Evolutionary conservation across 2,329 filamentous ascomycete species (phyloP).

Genomic region (Neocatenulostroma microsporum): DNA sequence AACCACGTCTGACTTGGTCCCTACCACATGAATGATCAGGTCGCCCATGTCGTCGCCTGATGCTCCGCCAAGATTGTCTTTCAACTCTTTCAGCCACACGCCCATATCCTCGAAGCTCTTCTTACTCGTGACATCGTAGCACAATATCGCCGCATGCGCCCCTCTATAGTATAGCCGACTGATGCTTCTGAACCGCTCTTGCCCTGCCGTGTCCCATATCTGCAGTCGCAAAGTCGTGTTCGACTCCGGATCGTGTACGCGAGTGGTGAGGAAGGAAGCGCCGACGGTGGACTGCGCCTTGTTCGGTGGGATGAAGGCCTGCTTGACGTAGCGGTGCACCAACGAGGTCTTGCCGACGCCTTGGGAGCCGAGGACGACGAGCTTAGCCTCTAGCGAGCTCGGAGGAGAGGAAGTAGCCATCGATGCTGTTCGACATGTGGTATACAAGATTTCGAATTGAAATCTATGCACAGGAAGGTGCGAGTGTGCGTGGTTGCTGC

Average conservation of each 20-base stretch:
- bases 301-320: neutral
- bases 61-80: slow-evolving; percentile 31
- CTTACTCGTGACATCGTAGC: slow-evolving; percentile 81
- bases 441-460: too few relatives aligned
- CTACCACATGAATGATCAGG: slow-evolving; percentile 95
- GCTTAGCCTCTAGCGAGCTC: slow-evolving; percentile 66
- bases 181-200: slow-evolving; percentile 97
- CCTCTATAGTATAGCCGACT: slow-evolving; percentile 99
- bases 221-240: slow-evolving; percentile 85
- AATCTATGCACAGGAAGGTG: too few relatives aligned
- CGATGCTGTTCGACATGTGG: neutral
- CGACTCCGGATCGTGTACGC: slow-evolving; percentile 67
- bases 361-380: slow-evolving; percentile 71
- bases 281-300: slow-evolving; percentile 70
- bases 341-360: slow-evolving; percentile 98
- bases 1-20: slow-evolving; percentile 96
- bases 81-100: slow-evolving; percentile 15
- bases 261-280: slow-evolving; percentile 87
- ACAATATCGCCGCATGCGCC: slow-evolving; percentile 97
- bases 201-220: slow-evolving; percentile 98
- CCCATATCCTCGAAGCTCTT: slow-evolving; percentile 9
- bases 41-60: slow-evolving; percentile 91
- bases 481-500: too few relatives aligned
- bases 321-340: slow-evolving; percentile 94
- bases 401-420: slow-evolving; percentile 9